phyloP scores from a whole-genome alignment of 257 asterid species.

The Fraxinus anomala region DNA sequence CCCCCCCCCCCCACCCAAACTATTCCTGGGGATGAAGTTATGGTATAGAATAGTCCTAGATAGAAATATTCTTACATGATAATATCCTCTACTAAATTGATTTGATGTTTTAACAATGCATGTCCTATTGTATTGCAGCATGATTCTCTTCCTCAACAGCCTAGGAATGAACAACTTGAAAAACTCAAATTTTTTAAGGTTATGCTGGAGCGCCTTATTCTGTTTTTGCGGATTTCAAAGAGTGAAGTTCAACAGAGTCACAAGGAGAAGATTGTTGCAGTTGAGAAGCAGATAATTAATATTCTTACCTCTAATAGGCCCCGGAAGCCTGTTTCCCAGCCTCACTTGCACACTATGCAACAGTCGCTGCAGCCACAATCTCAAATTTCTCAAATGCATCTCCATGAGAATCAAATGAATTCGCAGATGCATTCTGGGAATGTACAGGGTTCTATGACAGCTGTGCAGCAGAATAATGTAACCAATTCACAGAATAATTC shows the following conservation, averaged over 20 bases:
- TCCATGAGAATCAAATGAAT: constrained; percentile 73
- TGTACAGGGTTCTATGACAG: constrained; percentile 51
- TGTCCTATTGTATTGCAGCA: constrained; percentile 55
- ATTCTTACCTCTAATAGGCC: constrained; percentile 75
- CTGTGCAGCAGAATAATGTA: constrained; percentile 61
- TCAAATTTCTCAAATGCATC: constrained; percentile 41
- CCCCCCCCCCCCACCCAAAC: background rate
- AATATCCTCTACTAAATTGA: constrained; percentile 14
- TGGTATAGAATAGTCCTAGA: constrained; percentile 11
- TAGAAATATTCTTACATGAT: constrained; percentile 6
- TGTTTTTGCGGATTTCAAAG: constrained; percentile 64
- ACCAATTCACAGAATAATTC: constrained; percentile 65
- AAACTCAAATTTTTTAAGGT: constrained; percentile 68
- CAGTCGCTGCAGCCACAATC: constrained; percentile 74
- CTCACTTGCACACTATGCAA: constrained; percentile 66
- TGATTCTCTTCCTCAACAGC: constrained; percentile 79
- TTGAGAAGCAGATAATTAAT: constrained; percentile 73
- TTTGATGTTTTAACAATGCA: constrained; percentile 13
- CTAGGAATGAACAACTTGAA: constrained; percentile 75
- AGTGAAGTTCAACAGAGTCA: constrained; percentile 57
- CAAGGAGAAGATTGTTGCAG: constrained; percentile 66
- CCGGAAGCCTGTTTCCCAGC: constrained; percentile 70
- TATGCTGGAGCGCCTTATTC: constrained; percentile 73
- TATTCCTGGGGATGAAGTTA: background rate
- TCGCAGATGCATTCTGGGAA: constrained; percentile 73